Percentiles rank a stretch among this genome's conserved stretches.
Conservation (phyloP, 2,329 filamentous ascomycete genomes). For the Sordariomycetes sp. region DNA sequence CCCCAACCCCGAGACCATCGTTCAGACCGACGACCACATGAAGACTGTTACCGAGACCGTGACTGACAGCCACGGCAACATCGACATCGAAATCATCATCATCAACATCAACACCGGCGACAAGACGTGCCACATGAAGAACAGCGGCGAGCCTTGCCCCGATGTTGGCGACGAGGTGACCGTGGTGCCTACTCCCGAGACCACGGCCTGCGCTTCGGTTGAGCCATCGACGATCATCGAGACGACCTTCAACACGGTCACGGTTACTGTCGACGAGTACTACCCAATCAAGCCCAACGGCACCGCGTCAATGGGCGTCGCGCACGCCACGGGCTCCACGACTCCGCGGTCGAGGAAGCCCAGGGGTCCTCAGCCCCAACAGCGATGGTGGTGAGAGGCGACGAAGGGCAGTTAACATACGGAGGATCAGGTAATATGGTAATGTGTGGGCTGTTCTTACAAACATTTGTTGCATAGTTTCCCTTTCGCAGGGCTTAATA, state of each 20-base stretch:
- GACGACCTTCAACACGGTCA: conserved; percentile 26
- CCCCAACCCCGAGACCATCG: conserved; percentile 7
- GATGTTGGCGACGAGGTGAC: conserved; percentile 7
- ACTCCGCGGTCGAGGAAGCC: background rate
- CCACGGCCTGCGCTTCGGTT: conserved; percentile 11
- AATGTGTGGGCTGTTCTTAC: background rate
- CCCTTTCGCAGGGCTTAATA: background rate
- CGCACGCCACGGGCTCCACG: background rate
- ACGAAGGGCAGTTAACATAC: background rate
- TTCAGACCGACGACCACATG: conserved; percentile 8
- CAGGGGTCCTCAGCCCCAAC: background rate
- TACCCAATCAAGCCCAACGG: background rate
- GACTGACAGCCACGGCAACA: conserved; percentile 10
- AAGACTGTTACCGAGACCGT: conserved; percentile 14
- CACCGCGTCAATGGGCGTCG: background rate
- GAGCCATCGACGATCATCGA: conserved; percentile 18
- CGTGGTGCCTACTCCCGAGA: too few species aligned
- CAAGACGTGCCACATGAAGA: conserved; percentile 15
- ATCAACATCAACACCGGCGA: conserved; percentile 20
- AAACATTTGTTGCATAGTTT: background rate
- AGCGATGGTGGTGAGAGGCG: background rate
- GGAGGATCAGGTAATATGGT: background rate
- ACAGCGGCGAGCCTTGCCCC: conserved; percentile 16
- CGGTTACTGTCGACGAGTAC: conserved; percentile 15
- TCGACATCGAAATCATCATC: conserved; percentile 18